Percentiles rank a stretch among this genome's conserved stretches.
Evolutionary conservation across 805 yeast genomes (phyloP).

Genomic region (Cyberlindnera euphorbiiphila): DNA sequence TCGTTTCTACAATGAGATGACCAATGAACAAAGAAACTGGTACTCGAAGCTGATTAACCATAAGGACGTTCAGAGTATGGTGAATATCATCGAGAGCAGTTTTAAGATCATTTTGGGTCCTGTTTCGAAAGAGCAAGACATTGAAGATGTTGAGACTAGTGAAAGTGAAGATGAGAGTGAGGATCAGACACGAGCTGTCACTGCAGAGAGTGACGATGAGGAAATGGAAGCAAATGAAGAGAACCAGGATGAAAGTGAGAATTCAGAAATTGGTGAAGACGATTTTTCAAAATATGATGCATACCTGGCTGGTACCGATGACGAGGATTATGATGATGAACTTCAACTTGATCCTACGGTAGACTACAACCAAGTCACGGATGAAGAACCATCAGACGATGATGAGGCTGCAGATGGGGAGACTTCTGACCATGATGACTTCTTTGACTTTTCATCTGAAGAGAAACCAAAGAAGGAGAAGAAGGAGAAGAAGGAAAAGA

Average conservation of each 20-base stretch:
- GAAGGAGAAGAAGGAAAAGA: constrained; percentile 23
- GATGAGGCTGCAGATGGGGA: constrained; percentile 14
- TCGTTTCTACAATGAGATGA: constrained; percentile 38
- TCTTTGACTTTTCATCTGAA: constrained; percentile 30
- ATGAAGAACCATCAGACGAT: constrained; percentile 51
- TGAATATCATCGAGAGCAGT: constrained; percentile 37
- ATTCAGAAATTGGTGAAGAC: constrained; percentile 23
- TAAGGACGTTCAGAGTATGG: constrained; percentile 44
- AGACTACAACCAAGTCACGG: constrained; percentile 56
- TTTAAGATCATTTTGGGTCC: constrained; percentile 34
- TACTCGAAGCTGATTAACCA: constrained; percentile 42
- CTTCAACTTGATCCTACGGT: constrained; percentile 23
- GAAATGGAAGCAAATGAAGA: constrained; percentile 22
- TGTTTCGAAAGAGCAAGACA: constrained; percentile 19
- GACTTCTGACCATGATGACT: constrained; percentile 32
- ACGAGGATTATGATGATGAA: constrained; percentile 42
- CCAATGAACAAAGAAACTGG: constrained; percentile 25
- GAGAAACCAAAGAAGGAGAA: constrained; percentile 35
- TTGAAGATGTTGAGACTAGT: constrained; percentile 16
- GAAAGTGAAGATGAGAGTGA: constrained; percentile 25
- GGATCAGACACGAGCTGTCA: constrained; percentile 13
- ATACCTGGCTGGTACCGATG: constrained; percentile 35
- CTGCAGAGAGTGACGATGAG: constrained; percentile 20
- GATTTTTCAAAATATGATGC: constrained; percentile 34
- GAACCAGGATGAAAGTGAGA: constrained; percentile 26